These are phyloP conservation scores for Nakazawaea pomicola DNA, from an alignment of 805 yeast species.

Conservation along the genomic window DNA sequence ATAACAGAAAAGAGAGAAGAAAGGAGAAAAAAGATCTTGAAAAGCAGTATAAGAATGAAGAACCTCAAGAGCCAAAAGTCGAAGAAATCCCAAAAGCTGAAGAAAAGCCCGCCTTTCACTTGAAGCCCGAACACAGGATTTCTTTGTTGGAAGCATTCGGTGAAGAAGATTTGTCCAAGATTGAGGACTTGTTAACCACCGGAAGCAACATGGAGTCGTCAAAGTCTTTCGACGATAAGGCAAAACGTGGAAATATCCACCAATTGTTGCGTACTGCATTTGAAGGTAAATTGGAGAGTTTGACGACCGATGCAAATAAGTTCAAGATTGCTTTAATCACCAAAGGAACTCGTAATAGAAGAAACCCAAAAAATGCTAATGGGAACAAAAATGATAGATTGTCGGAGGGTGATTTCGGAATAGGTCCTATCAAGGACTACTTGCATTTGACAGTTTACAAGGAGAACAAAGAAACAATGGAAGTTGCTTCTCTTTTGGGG, in stretches of 20 bases:
- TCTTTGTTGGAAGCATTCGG: conserved; percentile 54
- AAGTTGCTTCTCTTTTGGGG: conserved; percentile 72
- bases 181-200: conserved; percentile 48
- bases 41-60: conserved; percentile 29
- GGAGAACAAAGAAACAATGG: conserved; percentile 97
- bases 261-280: conserved; percentile 70
- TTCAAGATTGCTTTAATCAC: conserved; percentile 58
- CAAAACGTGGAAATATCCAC: conserved; percentile 73
- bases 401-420: conserved; percentile 52
- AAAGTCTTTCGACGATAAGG: conserved; percentile 58
- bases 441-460: conserved; percentile 80
- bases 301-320: conserved; percentile 64
- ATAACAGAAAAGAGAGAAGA: conserved; percentile 43
- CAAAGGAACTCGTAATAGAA: conserved; percentile 16
- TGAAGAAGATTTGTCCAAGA: conserved; percentile 49
- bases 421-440: conserved; percentile 66
- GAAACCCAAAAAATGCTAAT: conserved; percentile 25
- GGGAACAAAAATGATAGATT: conserved; percentile 14
- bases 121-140: conserved; percentile 40
- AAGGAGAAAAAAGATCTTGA: conserved; percentile 37
- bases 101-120: conserved; percentile 29
- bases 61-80: conserved; percentile 16
- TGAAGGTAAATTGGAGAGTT: conserved; percentile 69
- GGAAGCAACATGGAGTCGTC: conserved; percentile 57
- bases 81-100: conserved; percentile 16